Evolutionary conservation across 139 green algal genomes (phyloP).

Genomic region (Coelastrella sp.): DNA sequence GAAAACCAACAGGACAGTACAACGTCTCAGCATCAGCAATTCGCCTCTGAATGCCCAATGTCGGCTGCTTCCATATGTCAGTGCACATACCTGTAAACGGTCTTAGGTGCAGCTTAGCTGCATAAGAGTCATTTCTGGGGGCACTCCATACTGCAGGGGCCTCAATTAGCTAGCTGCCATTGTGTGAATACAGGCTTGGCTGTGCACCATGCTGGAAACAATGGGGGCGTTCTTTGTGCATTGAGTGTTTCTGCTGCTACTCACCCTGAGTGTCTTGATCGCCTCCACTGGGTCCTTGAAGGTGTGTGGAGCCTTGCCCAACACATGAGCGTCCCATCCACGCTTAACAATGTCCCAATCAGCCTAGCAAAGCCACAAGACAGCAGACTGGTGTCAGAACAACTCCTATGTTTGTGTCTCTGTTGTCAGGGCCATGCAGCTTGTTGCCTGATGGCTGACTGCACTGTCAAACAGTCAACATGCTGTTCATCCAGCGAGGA

Average conservation of each 20-base stretch:
- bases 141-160: too few relatives aligned
- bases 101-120: too few relatives aligned
- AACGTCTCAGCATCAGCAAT: not conserved
- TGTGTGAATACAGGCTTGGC: too few relatives aligned
- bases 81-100: too few relatives aligned
- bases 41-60: too few relatives aligned
- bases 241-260: not conserved
- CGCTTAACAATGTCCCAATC: conserved; percentile 97
- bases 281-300: conserved; percentile 85
- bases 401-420: too few relatives aligned
- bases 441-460: too few relatives aligned
- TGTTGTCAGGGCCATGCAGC: too few relatives aligned
- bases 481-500: not conserved
- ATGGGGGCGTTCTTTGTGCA: not conserved
- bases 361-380: conserved; percentile 62
- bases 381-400: not conserved
- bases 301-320: conserved; percentile 87
- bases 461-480: not conserved
- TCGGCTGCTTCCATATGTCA: too few relatives aligned
- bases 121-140: too few relatives aligned
- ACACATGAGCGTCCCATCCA: conserved; percentile 92
- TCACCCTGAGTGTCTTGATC: conserved; percentile 76
- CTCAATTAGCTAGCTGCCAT: too few relatives aligned
- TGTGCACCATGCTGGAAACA: not conserved
- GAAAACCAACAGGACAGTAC: not conserved